These are phyloP conservation scores for Fusarium sterilihyphosum DNA, from an alignment of 2,329 filamentous ascomycete genomes.

Conservation along the genomic window DNA sequence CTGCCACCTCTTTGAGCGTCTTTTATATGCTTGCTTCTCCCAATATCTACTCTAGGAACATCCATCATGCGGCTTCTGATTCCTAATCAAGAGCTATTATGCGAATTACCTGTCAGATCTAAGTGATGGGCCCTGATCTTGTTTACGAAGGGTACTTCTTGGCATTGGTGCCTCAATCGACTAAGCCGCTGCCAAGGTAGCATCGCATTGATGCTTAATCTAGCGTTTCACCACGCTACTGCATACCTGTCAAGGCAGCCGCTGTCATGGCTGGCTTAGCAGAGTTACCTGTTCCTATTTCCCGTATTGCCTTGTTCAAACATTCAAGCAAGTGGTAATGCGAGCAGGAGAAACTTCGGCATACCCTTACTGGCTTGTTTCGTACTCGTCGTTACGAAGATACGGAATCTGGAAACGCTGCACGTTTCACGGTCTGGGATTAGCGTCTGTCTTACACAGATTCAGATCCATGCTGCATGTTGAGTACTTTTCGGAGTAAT, in stretches of 20 bases:
- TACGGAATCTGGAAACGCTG: constrained; percentile 11
- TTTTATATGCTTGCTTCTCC: background rate
- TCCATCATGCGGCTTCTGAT: background rate
- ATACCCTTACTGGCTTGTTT: constrained; percentile 7
- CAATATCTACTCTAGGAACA: background rate
- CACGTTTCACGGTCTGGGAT: constrained; percentile 16
- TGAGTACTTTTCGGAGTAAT: constrained; percentile 6
- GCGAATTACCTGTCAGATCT: background rate
- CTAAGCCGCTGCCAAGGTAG: constrained; percentile 40
- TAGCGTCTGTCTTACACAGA: constrained; percentile 4
- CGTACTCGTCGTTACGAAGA: constrained; percentile 2
- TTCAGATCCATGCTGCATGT: background rate
- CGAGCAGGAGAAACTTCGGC: background rate
- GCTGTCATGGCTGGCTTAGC: background rate
- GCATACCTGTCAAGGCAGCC: constrained; percentile 16
- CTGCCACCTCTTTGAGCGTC: background rate
- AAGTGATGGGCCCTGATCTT: constrained; percentile 1
- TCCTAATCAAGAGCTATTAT: background rate
- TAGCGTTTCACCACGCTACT: constrained; percentile 32
- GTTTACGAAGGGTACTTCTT: constrained; percentile 11
- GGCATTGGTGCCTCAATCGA: constrained; percentile 28
- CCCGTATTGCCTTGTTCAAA: background rate
- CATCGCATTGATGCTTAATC: constrained; percentile 42
- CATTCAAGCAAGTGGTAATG: background rate
- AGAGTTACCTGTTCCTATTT: background rate